Evolutionary conservation across 1,139 yeast species (phyloP), one percentile per base, ranked within the genome.

Genomic region (Sugiyamaella japonica): DNA sequence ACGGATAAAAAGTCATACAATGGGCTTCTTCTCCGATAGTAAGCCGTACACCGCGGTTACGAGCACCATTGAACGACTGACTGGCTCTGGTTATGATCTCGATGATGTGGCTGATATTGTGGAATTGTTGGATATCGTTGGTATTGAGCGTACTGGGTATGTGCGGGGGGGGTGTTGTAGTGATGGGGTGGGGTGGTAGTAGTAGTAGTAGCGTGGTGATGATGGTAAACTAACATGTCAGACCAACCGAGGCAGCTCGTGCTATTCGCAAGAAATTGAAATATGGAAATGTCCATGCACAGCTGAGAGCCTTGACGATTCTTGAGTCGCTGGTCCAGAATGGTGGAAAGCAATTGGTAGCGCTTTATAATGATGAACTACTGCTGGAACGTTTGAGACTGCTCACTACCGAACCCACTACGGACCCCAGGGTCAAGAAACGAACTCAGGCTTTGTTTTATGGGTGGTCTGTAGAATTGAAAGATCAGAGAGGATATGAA

Each of bases 241-340:
- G 95, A 0, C 82, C 89, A 1, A 73, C 77, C 9, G 98, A 91
- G 70, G 95, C 96, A 1, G 97, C 97, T 0, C 76, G 98, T 52
- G 95, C 96, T 1, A 75, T 93, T 38, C 79, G 99, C 52, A 93
- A 93, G 74, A 83, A 85, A 67, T 75, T 93, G 68, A 93, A 93
- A 72, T 87, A 93, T 68, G 98, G 98, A n/a, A 64, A 75, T 1
- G 68, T 72, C 1, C 75, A 75, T 31, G 84, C 83, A 59, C 93
- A 86, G 66, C 61, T 79, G 52, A 77, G 87, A 52, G 88, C 96
- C 0, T 72, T 91, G 60, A 80, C 80, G 49, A 66, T 91, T 16
- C 75, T 90, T 57, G 96, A 91, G 66, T 76, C 87, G 37, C 72
- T 91, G 55, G 84, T 91, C 3, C 80, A 86, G 56, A 91, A 91